Percentiles rank a stretch among this genome's conserved stretches.
Evolutionary conservation across 306 rosid species (phyloP).

Genomic region (Cicer cuneatum): DNA sequence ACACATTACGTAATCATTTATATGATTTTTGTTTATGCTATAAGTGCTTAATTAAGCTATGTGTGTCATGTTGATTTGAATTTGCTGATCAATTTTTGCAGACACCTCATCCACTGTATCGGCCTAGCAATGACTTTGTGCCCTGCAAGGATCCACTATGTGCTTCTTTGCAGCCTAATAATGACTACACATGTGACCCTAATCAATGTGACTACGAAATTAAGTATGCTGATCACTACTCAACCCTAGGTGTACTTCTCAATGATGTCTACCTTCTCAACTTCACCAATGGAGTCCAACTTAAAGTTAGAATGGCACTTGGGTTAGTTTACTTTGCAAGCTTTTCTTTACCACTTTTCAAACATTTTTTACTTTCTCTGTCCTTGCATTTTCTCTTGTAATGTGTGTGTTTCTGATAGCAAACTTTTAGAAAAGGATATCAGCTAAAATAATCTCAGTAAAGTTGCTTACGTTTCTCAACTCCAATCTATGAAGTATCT

Average conservation of each 20-base stretch:
- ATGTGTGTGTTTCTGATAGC: constrained; percentile 14
- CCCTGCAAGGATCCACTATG: constrained; percentile 75
- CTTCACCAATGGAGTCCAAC: constrained; percentile 65
- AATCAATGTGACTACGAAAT: constrained; percentile 87
- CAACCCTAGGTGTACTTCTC: constrained; percentile 81
- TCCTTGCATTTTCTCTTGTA: constrained; percentile 8
- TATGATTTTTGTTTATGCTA: too few relatives aligned
- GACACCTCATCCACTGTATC: constrained; percentile 83
- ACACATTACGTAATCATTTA: too few relatives aligned
- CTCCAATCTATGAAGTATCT: not conserved
- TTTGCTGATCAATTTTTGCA: constrained; percentile 48
- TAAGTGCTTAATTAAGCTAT: not conserved
- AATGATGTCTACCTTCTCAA: constrained; percentile 71
- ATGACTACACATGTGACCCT: constrained; percentile 61
- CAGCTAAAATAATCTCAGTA: constrained; percentile 8
- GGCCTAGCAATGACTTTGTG: constrained; percentile 77
- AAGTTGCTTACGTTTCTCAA: constrained; percentile 10
- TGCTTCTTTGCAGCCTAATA: constrained; percentile 62
- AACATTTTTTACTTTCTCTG: not conserved
- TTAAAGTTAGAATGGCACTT: constrained; percentile 69
- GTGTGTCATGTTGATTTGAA: not conserved
- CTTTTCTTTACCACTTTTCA: constrained; percentile 19
- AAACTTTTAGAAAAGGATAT: constrained; percentile 8
- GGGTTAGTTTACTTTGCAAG: constrained; percentile 64
- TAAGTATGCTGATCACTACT: constrained; percentile 84